Evolutionary conservation across 140 eudicot genomes (phyloP), one percentile per base, ranked within the genome.

Genomic region (Oenanthe javanica): DNA sequence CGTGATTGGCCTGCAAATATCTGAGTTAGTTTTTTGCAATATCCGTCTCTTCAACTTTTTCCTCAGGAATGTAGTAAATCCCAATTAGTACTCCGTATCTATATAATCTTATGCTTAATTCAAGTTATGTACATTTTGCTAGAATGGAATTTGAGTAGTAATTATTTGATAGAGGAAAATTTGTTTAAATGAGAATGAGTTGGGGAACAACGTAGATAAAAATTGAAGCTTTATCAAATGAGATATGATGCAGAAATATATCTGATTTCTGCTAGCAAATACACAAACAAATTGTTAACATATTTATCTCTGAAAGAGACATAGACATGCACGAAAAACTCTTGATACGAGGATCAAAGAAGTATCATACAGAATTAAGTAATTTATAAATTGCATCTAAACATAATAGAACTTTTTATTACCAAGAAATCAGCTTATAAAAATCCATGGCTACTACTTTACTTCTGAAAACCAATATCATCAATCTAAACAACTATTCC

Each of bases 1-100:
- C 97, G 89, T 76, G 95, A 89, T 36, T 36, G 40, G 2, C 40
- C 40, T 36, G 40, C 40, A 36, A 36, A 36, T 36, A 36, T 91
- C 57, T 89, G 84, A 88, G 76, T 48, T 67, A 80, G 43, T 72
- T 1, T 72, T 1, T 16, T 42, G 23, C 75, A 2, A 67, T 23
- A 21, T 59, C 27, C 19, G n/a, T 21, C 21, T 59, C 10, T 59
- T 59, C 0, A 2, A 59, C 0, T 18, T 16, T 15, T 59, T 59
- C 23, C 9, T 59, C 4, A 19, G 61, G 21, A 9, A 2, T 51
- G 57, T 10, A 18, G 25, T 15, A 18, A 15, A 16, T 18, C 8
- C 23, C 16, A 59, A n/a, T 9, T 16, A 23, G 12, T 9, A 1
- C 40, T 36, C 40, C 40, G 40, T 36, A 1, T 12, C 23, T 66